Conservation (phyloP, 805 yeast species). For the Peterozyma xylosa region DNA sequence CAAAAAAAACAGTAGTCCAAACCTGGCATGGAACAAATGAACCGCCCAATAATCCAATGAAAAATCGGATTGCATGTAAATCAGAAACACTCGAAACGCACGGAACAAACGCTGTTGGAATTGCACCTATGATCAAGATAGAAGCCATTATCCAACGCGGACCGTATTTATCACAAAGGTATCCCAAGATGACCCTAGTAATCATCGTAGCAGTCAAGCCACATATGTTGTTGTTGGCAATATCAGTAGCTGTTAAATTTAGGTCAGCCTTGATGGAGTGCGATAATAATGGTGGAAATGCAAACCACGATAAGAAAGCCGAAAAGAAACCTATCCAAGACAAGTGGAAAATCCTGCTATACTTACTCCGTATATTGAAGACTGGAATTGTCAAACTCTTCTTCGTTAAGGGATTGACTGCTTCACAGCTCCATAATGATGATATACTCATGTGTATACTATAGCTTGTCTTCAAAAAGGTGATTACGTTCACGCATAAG, state of each 20-base stretch:
- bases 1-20: conserved; percentile 21
- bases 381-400: conserved; percentile 20
- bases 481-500: too few species aligned
- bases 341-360: conserved; percentile 18
- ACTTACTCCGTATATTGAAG: conserved; percentile 16
- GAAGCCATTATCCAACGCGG: conserved; percentile 20
- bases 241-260: conserved; percentile 15
- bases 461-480: too few species aligned
- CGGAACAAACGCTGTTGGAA: conserved; percentile 22
- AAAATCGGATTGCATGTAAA: conserved; percentile 20
- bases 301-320: conserved; percentile 24
- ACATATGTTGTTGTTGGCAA: conserved; percentile 22
- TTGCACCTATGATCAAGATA: conserved; percentile 17
- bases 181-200: conserved; percentile 21
- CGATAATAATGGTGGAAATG: conserved; percentile 22
- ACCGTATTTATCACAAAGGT: conserved; percentile 20
- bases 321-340: conserved; percentile 25
- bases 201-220: conserved; percentile 22
- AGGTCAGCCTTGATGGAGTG: conserved; percentile 17
- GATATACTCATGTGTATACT: conserved; percentile 6
- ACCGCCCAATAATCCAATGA: conserved; percentile 24
- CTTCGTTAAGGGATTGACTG: conserved; percentile 17
- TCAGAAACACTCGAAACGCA: conserved; percentile 16
- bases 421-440: conserved; percentile 16
- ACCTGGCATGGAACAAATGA: conserved; percentile 22